These are phyloP conservation scores for Ogataea saltuana DNA, from an alignment of 805 yeast genomes.

Conservation along the genomic window DNA sequence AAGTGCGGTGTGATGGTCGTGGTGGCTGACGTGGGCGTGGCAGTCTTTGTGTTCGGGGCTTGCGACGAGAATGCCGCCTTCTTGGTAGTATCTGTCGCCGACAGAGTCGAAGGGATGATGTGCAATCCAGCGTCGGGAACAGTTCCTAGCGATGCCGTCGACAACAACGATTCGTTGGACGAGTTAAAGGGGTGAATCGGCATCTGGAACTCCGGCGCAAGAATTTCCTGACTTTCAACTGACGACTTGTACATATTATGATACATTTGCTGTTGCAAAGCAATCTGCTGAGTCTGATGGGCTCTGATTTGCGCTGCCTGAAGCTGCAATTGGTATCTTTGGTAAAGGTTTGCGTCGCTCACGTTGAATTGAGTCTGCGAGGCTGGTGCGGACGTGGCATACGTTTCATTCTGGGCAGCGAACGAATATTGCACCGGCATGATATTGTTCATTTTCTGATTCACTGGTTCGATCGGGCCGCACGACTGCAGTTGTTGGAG, in stretches of 20 bases:
- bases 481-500: conserved; percentile 1
- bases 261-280: conserved; percentile 18
- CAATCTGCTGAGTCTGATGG: conserved; percentile 23
- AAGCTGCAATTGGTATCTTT: conserved; percentile 21
- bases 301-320: conserved; percentile 26
- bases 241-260: conserved; percentile 3
- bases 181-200: conserved; percentile 9
- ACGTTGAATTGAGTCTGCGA: conserved; percentile 23
- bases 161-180: conserved; percentile 16
- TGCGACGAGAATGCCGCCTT: conserved; percentile 1
- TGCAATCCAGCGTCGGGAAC: conserved; percentile 1
- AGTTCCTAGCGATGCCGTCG: conserved; percentile 6
- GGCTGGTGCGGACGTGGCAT: conserved; percentile 26
- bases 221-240: conserved; percentile 6
- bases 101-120: background rate
- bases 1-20: conserved; percentile 21
- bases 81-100: background rate
- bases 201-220: conserved; percentile 2
- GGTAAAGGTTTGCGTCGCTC: conserved; percentile 15
- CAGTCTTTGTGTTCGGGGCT: background rate
- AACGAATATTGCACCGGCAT: background rate
- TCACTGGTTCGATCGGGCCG: background rate
- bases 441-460: background rate
- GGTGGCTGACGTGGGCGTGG: background rate
- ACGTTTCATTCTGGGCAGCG: background rate